Evolutionary conservation across 768 basidiomycete genomes (phyloP), one percentile per base, ranked within the genome.

Genomic region (Lactarius quietus): DNA sequence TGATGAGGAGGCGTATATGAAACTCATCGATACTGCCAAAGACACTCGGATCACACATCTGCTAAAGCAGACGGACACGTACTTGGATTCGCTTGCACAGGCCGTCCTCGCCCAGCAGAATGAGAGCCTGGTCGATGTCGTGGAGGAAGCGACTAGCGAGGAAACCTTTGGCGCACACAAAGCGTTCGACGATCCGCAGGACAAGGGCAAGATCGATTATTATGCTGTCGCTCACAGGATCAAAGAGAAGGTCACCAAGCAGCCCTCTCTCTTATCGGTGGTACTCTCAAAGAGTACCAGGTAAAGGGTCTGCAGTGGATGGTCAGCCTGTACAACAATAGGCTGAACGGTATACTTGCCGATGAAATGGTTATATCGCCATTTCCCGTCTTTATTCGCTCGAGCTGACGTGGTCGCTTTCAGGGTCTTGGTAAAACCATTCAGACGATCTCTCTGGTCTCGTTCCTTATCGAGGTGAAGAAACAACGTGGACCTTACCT

Each of bases 1-100:
- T 73, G 96, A 99, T 79, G 97, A 99, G 80, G 97, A 98, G 77
- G 95, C 93, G n/a, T 99, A 99, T 77, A 89, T 98, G 86, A 95
- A 95, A 74, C 90, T 99, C 72, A 93, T 99, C 72, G 97, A 98
- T 76, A 97, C 95, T 20, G 96, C 96, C 64, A 99, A 99, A 76
- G 97, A 99, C 72, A 98, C 96, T 12, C 90, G 97, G 77, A 98
- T 99, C 77, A 97, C 95, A 0, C 97, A 98, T 77, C 81, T 98
- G 31, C 81, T 99, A 63, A 83, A 89, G 53, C 96, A 98, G 78
- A 99, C 97, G 10, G 96, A 99, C 72, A 72, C 87, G 0, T 99
- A 94, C 78, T 87, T 99, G 70, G 96, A 98, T 73, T 93, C 92
- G 9, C 86, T 99, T 29, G 92, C 96, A 1, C 90, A 94, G 64